Conservation (phyloP, 2,329 filamentous ascomycete genomes). For the Botryotinia narcissicola region DNA sequence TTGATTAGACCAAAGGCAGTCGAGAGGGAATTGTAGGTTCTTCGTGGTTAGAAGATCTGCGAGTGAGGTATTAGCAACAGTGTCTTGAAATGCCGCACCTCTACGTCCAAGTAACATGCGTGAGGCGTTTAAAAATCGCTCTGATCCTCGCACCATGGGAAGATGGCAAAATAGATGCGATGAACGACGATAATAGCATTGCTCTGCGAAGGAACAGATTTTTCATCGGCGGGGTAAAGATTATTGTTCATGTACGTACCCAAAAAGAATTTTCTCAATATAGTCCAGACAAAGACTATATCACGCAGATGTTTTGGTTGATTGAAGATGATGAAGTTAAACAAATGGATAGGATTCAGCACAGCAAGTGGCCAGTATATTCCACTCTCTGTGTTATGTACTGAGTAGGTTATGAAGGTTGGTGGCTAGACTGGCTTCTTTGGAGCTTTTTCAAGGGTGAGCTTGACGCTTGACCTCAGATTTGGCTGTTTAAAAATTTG, state of each 20-base stretch:
- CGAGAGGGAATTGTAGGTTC: constrained; percentile 18
- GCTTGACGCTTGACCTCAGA: neutral
- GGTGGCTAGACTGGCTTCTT: neutral
- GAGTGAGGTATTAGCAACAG: constrained; percentile 12
- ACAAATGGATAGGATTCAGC: neutral
- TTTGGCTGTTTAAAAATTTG: constrained; percentile 7
- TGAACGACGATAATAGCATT: neutral
- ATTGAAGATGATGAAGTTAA: neutral
- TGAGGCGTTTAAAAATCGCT: neutral
- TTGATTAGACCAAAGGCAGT: constrained; percentile 66
- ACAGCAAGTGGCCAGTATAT: neutral
- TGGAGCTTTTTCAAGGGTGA: neutral
- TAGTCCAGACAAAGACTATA: neutral
- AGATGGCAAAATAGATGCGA: neutral
- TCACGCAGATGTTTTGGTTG: neutral
- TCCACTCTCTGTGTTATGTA: neutral
- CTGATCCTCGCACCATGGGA: neutral
- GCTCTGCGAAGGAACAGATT: neutral
- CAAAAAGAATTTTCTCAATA: neutral
- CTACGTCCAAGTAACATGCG: neutral
- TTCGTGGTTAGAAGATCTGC: constrained; percentile 16
- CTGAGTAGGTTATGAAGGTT: neutral
- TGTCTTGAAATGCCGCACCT: constrained; percentile 14
- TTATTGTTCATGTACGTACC: neutral
- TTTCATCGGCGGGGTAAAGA: constrained; percentile 2